These are phyloP conservation scores for Alliaria petiolata DNA, from an alignment of 345 rosid species.

Conservation along the genomic window DNA sequence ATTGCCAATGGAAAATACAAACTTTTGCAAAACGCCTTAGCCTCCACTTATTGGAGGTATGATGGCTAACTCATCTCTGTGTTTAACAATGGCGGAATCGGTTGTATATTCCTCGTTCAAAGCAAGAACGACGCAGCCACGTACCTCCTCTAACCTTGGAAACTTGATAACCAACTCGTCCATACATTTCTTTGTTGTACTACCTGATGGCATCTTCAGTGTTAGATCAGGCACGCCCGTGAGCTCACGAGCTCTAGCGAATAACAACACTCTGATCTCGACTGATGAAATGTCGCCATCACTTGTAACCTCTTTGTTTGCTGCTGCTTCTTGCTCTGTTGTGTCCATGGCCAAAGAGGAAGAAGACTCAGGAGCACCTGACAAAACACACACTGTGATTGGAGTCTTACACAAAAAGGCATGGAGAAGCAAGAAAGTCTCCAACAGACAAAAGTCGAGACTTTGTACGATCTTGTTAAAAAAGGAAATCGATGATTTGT, in stretches of 20 bases:
- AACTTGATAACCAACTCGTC: slow-evolving; percentile 50
- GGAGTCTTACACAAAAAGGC: no score
- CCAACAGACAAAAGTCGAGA: no score
- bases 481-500: neutral
- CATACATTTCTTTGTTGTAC: slow-evolving; percentile 66
- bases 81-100: slow-evolving; percentile 50
- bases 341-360: slow-evolving; percentile 13
- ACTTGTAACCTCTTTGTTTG: slow-evolving; percentile 12
- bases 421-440: no score
- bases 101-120: slow-evolving; percentile 71
- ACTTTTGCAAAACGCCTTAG: slow-evolving; percentile 22
- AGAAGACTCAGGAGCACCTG: neutral
- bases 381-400: neutral
- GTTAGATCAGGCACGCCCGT: slow-evolving; percentile 54
- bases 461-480: neutral
- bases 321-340: neutral
- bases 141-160: slow-evolving; percentile 67
- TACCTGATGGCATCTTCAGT: slow-evolving; percentile 54
- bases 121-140: slow-evolving; percentile 70
- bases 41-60: slow-evolving; percentile 99
- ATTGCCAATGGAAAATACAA: neutral
- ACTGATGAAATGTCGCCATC: slow-evolving; percentile 34
- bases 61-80: slow-evolving; percentile 83
- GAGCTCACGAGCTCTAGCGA: slow-evolving; percentile 83
- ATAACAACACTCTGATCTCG: slow-evolving; percentile 67